phyloP scores from a whole-genome alignment of 2,329 filamentous ascomycete species.

The Colletotrichum sp. region DNA sequence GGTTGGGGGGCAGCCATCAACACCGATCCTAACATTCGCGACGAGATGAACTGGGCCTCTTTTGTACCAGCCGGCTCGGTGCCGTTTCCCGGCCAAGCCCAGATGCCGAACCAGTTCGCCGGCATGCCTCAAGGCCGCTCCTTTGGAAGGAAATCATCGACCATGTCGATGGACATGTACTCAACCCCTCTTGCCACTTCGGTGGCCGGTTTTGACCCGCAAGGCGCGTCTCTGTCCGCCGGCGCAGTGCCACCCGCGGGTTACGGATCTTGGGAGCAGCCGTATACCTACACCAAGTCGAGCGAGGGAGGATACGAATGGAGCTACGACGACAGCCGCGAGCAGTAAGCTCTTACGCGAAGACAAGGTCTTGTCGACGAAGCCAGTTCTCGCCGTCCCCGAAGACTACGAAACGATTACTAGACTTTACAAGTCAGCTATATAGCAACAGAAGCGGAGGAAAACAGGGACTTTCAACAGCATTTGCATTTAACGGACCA shows the following conservation, averaged over 20 bases:
- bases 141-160: slow-evolving; percentile 49
- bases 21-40: slow-evolving; percentile 43
- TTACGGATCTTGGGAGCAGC: slow-evolving; percentile 51
- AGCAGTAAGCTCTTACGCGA: neutral
- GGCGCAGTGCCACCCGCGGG: slow-evolving; percentile 39
- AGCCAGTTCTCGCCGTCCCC: neutral
- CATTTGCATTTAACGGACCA: neutral
- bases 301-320: slow-evolving; percentile 37
- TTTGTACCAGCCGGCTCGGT: slow-evolving; percentile 47
- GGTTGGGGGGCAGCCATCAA: slow-evolving; percentile 45
- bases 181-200: slow-evolving; percentile 42
- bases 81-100: slow-evolving; percentile 29
- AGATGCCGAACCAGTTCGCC: slow-evolving; percentile 41
- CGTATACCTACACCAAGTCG: slow-evolving; percentile 47
- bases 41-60: slow-evolving; percentile 50
- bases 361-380: too few relatives aligned
- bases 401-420: neutral
- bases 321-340: neutral
- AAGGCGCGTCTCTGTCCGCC: slow-evolving; percentile 41
- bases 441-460: neutral
- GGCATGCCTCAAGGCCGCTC: slow-evolving; percentile 39
- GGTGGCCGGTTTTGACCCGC: slow-evolving; percentile 39
- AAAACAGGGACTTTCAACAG: neutral
- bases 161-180: slow-evolving; percentile 49
- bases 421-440: neutral